A percentile compares a stretch with the other conserved stretches of the same genome.
These are phyloP conservation scores for Sinapis alba DNA, from an alignment of 441 rosid species.

Conservation along the genomic window DNA sequence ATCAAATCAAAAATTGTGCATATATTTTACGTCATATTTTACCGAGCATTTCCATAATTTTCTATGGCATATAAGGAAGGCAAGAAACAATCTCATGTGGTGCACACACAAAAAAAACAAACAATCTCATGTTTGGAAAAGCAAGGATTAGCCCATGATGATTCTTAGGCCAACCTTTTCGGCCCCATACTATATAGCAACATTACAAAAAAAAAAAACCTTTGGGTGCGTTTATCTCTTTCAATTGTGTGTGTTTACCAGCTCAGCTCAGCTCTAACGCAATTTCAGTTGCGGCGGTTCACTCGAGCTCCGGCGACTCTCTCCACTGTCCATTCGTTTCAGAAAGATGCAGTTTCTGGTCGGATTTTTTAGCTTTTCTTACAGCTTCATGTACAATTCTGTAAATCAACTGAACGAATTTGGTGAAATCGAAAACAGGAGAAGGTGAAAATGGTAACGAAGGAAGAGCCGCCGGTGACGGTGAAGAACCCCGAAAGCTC, in stretches of 20 bases:
- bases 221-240: neutral
- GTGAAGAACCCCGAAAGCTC: conserved; percentile 31
- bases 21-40: too few relatives aligned
- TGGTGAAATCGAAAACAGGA: conserved; percentile 40
- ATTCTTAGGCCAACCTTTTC: neutral
- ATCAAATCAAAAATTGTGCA: too few relatives aligned
- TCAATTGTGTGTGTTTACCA: neutral
- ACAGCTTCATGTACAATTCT: neutral
- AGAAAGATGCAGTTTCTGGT: conserved; percentile 29
- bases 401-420: neutral
- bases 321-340: neutral
- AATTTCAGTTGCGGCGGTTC: conserved; percentile 11
- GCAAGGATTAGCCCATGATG: neutral
- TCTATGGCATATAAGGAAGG: too few relatives aligned
- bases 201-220: too few relatives aligned
- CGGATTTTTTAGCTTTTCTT: neutral
- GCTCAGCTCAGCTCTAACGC: neutral
- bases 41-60: too few relatives aligned
- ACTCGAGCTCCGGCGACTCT: conserved; percentile 25
- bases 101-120: too few relatives aligned
- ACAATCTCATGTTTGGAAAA: neutral
- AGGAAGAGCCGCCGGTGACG: conserved; percentile 57
- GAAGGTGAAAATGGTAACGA: conserved; percentile 50
- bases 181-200: neutral
- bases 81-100: too few relatives aligned